Evolutionary conservation across 768 basidiomycete species (phyloP), one percentile per base, ranked within the genome.

Genomic region (Termitomyces heimii): DNA sequence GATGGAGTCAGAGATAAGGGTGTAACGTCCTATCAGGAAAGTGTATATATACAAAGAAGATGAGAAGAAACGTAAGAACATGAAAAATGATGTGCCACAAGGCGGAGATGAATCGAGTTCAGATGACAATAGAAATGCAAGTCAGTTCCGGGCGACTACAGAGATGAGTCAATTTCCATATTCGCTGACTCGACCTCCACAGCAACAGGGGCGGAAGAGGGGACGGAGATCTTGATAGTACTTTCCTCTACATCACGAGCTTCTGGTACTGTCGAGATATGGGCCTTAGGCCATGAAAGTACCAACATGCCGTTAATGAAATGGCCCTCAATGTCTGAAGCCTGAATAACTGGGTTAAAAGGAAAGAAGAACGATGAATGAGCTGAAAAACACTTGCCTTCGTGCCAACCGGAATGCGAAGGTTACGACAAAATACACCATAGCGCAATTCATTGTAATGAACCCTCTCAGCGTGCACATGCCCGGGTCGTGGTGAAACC

Each of bases 351-450:
- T 40, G 39, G 8, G 35, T 40, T 20, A n/a, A 2, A 8, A 20
- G 6, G 8, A 40, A 20, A 31, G 34, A 49, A 22, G 18, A 26
- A 10, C 29, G 6, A n/a, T 5, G 29, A 37, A 5, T 28, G n/a
- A 4, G 1, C 6, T 16, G 26, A 14, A 29, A 44, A 47, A 9
- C 37, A 62, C 68, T 64, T 56, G 76, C 79, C 68, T 74, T 71
- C 18, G 71, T 69, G 20, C 74, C 75, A 3, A 62, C 53, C 9
- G 77, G 76, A 16, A 81, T 56, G 22, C 62, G 67, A 10, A 81
- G 61, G 5, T 66, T 63, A 12, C 77, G 72, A 9, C 67, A 66
- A 59, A 81, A 81, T n/a, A 61, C 58, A 6, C 79, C 79, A 54
- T 74, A 79, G 10, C 77, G 71, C 18, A 81, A 62, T 47, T 81